phyloP scores from a whole-genome alignment of 2,329 filamentous ascomycete genomes.

The Macrophomina phaseolina region DNA sequence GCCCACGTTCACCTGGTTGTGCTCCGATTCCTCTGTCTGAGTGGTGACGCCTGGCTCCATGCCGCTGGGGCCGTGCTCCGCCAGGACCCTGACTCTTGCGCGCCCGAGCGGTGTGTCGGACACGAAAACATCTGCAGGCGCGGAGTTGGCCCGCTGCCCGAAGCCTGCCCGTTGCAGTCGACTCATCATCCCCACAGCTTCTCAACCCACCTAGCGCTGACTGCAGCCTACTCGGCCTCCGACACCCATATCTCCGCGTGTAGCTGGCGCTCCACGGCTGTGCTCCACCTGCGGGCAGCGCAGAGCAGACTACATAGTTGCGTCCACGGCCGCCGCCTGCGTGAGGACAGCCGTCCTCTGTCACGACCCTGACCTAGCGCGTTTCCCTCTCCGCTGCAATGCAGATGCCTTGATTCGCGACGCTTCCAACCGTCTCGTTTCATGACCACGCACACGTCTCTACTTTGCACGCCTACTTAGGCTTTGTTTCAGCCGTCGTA shows the following conservation, averaged over 20 bases:
- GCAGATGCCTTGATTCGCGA: background rate
- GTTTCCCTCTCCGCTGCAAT: background rate
- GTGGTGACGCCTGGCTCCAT: constrained; percentile 12
- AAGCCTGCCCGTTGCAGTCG: background rate
- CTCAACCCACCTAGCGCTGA: constrained; percentile 10
- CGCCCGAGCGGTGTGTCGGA: constrained; percentile 10
- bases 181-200: constrained; percentile 11
- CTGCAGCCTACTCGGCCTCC: background rate
- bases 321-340: background rate
- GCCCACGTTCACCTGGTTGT: background rate
- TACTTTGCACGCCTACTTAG: constrained; percentile 1
- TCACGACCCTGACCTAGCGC: background rate
- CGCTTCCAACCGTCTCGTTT: background rate
- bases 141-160: background rate
- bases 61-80: background rate
- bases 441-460: background rate
- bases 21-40: background rate
- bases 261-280: background rate
- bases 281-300: no score
- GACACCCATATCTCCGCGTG: constrained; percentile 1
- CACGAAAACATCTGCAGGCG: background rate
- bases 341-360: background rate
- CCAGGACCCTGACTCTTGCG: constrained; percentile 2
- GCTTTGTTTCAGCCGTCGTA: background rate
- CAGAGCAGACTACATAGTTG: no score